Evolutionary conservation across 768 basidiomycete genomes (phyloP).

Genomic region (Cubamyces sp.): DNA sequence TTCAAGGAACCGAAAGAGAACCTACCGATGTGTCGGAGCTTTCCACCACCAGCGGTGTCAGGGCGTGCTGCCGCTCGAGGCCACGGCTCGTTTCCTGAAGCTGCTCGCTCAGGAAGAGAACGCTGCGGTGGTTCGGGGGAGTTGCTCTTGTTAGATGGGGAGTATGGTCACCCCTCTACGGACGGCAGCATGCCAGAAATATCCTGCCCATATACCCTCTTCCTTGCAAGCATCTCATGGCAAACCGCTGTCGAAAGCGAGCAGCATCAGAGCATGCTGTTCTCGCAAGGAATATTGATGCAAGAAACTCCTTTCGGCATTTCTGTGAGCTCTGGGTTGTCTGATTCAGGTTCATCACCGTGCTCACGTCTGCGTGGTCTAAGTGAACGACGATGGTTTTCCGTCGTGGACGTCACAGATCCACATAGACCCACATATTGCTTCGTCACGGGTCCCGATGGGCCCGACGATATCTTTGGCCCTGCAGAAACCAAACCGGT

Average conservation of each 20-base stretch:
- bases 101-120: neutral
- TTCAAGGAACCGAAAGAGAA: too few relatives aligned
- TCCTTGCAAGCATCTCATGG: neutral
- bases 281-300: too few relatives aligned
- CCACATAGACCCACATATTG: neutral
- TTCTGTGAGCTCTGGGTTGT: too few relatives aligned
- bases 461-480: too few relatives aligned
- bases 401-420: neutral
- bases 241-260: neutral
- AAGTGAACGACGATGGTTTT: too few relatives aligned
- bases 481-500: too few relatives aligned
- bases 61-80: neutral
- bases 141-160: neutral
- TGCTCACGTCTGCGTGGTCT: too few relatives aligned
- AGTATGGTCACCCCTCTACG: neutral
- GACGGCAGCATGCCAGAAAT: neutral
- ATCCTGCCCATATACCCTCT: neutral
- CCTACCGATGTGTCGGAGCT: neutral
- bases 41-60: neutral
- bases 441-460: neutral
- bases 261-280: too few relatives aligned
- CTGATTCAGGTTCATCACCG: too few relatives aligned
- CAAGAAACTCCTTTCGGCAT: too few relatives aligned
- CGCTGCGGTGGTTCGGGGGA: neutral
- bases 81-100: neutral